Conservation (phyloP, 225 moss, liverwort and hornwort genomes). For the Marchantia polymorpha region DNA sequence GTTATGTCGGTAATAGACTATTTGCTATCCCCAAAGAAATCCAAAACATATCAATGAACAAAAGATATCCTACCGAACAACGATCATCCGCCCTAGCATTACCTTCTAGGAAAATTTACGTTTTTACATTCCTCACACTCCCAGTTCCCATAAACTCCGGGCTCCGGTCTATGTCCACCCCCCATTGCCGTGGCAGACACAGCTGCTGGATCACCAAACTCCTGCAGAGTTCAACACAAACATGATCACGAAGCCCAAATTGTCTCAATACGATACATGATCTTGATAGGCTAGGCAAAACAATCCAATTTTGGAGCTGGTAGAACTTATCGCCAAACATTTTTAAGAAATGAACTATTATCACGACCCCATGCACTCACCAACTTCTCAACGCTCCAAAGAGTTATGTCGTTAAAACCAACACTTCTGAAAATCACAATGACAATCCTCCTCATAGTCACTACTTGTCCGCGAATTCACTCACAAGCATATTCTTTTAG, state of each 20-base stretch:
- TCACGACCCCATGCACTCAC: not conserved
- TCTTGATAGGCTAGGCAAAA: not conserved
- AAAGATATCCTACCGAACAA: not conserved
- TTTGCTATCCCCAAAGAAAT: too few species aligned
- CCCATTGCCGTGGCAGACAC: conserved; percentile 99
- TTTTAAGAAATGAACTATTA: too few species aligned
- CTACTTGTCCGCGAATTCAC: not conserved
- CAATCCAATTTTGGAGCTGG: not conserved
- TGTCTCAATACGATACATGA: not conserved
- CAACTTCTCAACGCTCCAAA: not conserved
- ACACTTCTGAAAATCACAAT: not conserved
- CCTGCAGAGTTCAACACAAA: conserved; percentile 38
- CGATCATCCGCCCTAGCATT: conserved; percentile 13
- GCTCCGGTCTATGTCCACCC: conserved; percentile 94
- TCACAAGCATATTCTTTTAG: not conserved
- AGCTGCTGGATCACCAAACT: conserved; percentile 98
- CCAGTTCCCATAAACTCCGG: conserved; percentile 96
- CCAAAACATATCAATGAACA: too few species aligned
- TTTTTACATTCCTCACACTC: conserved; percentile 99
- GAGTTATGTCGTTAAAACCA: not conserved
- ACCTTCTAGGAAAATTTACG: conserved; percentile 98
- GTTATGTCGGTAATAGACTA: too few species aligned
- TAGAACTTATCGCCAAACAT: not conserved
- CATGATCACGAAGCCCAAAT: not conserved
- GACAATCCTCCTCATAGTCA: not conserved